These are phyloP conservation scores for Calycina herbarum DNA, from an alignment of 2,329 filamentous ascomycete species.

Conservation along the genomic window DNA sequence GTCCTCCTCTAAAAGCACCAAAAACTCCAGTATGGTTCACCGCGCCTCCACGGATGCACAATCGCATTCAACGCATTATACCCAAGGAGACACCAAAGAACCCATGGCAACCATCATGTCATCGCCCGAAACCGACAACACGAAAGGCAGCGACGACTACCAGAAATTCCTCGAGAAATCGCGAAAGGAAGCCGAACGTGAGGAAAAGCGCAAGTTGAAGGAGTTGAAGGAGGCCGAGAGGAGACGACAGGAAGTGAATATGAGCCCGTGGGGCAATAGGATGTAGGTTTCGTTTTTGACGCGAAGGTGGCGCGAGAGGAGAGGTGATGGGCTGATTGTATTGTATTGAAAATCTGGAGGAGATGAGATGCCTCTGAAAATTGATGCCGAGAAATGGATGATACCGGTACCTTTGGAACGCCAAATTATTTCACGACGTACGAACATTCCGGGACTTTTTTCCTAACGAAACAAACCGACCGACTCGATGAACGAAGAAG, in stretches of 20 bases:
- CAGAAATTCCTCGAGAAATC: constrained; percentile 28
- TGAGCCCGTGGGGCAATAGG: constrained; percentile 34
- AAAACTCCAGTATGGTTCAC: constrained; percentile 2
- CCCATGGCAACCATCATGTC: constrained; percentile 6
- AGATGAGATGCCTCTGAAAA: not conserved
- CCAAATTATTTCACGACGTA: constrained; percentile 3
- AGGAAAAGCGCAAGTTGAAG: constrained; percentile 27
- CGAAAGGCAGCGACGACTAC: constrained; percentile 18
- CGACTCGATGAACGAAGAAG: not conserved
- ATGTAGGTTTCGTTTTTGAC: constrained; percentile 17
- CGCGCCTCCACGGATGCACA: constrained; percentile 3
- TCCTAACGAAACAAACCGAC: not conserved
- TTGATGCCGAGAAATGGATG: not conserved
- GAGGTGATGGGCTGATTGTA: not conserved
- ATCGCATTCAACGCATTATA: constrained; percentile 13
- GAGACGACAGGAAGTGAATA: constrained; percentile 47
- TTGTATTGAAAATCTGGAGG: not conserved
- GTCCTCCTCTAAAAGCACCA: constrained; percentile 26
- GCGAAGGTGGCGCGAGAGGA: not conserved
- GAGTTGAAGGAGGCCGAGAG: constrained; percentile 41
- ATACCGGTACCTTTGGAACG: not conserved
- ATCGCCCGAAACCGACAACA: not conserved
- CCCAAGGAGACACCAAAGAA: constrained; percentile 6
- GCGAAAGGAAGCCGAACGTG: constrained; percentile 22
- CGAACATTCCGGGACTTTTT: not conserved